Evolutionary conservation across 2,329 filamentous ascomycete genomes (phyloP), one percentile per base, ranked within the genome.

Genomic region (Pseudofabraea citricarpa): DNA sequence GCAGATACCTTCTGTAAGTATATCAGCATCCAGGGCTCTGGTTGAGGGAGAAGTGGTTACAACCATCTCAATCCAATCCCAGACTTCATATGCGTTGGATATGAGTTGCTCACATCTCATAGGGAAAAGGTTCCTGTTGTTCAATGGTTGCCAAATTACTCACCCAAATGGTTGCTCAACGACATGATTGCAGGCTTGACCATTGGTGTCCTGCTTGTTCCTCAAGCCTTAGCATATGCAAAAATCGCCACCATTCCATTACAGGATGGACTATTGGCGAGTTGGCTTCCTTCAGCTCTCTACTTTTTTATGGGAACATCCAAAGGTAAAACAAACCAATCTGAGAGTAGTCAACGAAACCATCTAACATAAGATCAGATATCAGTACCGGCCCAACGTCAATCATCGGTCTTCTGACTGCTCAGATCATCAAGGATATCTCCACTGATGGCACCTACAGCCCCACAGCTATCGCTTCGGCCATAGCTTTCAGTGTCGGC

Each of bases 401-500:
- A 0, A 74, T 84, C 16, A 75, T 85, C 46, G 79, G 79, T 10
- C 71, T 85, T 3, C 66, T 83, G 20, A 83, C 79, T 0, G 74
- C 77, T n/a, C 74, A 83, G 48, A 79, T 81, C 36, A 70, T 85
- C 18, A 61, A 67, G 18, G 71, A 75, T 32, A 60, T 82, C 1
- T 59, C 67, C 19, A 63, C 71, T 29, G 72, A 77, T 20, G 48
- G 45, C 3, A n/a, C n/a, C n/a, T 81, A 75, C 55, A 62, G 67
- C 2, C 69, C 77, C 1, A 70, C 75, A 15, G 69, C 75, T 22
- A 77, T 84, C 22, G 75, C 79, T 3, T 76, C 77, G 0, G 78
- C 79, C 6, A 71, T 83, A 2, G 77, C 80, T 15, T 72, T 84
- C 58, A 77, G 79, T 63, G 78, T 83, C 47, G 81, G 81, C 0